Evolutionary conservation across 2,329 filamentous ascomycete species (phyloP).

Genomic region (Cercospora zeae-maydis): DNA sequence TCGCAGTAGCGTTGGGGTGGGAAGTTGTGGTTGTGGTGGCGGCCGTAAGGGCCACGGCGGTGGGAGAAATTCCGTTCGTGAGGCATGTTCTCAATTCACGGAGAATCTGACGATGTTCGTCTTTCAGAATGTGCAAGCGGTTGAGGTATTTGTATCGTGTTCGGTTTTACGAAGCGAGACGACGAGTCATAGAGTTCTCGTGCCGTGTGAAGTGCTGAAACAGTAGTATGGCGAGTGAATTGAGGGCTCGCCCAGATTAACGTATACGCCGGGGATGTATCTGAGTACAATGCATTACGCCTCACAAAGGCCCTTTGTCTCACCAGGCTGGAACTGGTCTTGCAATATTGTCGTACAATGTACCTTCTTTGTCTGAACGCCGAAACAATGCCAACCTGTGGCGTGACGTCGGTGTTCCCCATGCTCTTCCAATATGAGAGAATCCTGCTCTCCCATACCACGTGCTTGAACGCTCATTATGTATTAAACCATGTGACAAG

Average conservation of each 20-base stretch:
- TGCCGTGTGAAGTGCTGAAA: slow-evolving; percentile 1
- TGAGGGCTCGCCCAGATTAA: not conserved
- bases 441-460: not conserved
- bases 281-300: slow-evolving; percentile 21
- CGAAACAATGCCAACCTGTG: slow-evolving; percentile 11
- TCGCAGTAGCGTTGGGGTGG: slow-evolving; percentile 23
- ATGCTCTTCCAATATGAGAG: not conserved
- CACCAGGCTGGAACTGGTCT: slow-evolving; percentile 10
- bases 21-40: slow-evolving; percentile 14
- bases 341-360: slow-evolving; percentile 1
- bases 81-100: not conserved
- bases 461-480: slow-evolving; percentile 19
- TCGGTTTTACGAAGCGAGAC: not conserved
- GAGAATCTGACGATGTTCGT: not conserved
- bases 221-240: not conserved
- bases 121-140: not conserved
- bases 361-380: slow-evolving; percentile 3
- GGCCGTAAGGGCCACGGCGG: not conserved
- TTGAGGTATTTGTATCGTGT: not conserved
- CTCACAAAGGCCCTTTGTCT: slow-evolving; percentile 17
- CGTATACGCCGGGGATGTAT: slow-evolving; percentile 13
- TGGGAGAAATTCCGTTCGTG: not conserved
- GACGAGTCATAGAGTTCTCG: not conserved
- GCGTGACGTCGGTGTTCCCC: not conserved
- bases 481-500: not conserved